Base-by-base conservation (phyloP, 2,329 filamentous ascomycete genomes). In the Colletotrichum tropicale region DNA sequence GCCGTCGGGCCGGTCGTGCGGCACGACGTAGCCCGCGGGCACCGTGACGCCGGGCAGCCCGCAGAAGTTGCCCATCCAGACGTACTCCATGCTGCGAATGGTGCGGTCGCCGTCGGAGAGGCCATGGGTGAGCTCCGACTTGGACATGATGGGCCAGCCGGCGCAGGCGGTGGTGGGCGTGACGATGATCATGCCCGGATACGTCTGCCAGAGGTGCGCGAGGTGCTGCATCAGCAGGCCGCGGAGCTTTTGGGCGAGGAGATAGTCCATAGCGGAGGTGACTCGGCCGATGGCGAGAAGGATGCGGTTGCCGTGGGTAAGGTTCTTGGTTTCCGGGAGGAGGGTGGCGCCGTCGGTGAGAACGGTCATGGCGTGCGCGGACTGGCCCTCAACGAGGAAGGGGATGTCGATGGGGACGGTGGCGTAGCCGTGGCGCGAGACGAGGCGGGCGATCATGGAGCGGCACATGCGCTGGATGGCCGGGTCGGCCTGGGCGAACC, bases 281-380 rank as follows among this genome's bases (percentile, higher is more conserved):
- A 91, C 89, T 38, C 88, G 87, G 55, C 91, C 92, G 10, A 95
- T 87, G 0, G 90, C 89, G 52, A 96, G 86, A 6, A 96, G 87
- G 43, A 96, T 87, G 74, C 92, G 91, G 83, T 93, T 95, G 0
- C 92, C 87, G 0, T 91, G 85, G 0, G 92, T 91, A 52, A 93
- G 86, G 28, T 88, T 86, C 7, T 83, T 80, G 1, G 88, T 85
- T 16, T 91, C 82, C 5, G 86, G 75, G 83, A 90, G 79, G 18
- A 89, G 78, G 1, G 87, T 86, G 2, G 87, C 84, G 1, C 83
- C 88, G 56, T 96, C 94, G 9, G 90, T 89, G 69, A 96, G 89
- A 76, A 96, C 94, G 1, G 94, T 95, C 76, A 96, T 84, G 26
- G 93, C 92, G 82, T 96, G 94, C 0, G 94, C 94, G 24, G 91